Base-by-base conservation (phyloP, 495 filamentous ascomycete species). In the Wilcoxina mikolae region DNA sequence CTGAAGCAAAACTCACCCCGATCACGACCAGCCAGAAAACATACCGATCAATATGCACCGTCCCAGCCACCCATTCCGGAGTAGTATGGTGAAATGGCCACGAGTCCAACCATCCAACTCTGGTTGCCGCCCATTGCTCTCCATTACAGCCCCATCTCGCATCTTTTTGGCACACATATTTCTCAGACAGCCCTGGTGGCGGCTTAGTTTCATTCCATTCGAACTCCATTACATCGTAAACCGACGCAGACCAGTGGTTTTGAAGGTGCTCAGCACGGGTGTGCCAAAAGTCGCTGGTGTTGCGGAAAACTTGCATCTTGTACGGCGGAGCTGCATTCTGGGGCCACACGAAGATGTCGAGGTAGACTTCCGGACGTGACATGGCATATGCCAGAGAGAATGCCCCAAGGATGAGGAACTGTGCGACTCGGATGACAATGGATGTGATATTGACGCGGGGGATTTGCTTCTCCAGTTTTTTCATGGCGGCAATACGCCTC, bases 271-370 rank as follows among this genome's bases (percentile, higher is more conserved):
- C 45, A 4, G 23, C 22, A 12, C 33, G 49, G 12, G 31, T 38
- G 27, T 29, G 10, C 33, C 51, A 25, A 10, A 7, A 33, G 11
- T 15, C 17, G 22, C 35, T 23, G 33, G 29, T 44, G 39, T 54
- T 45, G 7, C 51, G 51, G n/a, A 24, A 45, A 25, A 54, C 18
- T 5, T 15, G 20, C 45, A 54, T 22, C 20, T 43, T 17, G 24
- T 15, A 54, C 11, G 51, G 51, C 27, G 41, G 35, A 12, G 1
- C 5, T 15, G 51, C 29, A 17, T 29, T 45, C 28, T 3, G 18
- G 1, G 24, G 38, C 51, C 51, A 54, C 11, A 54, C 39, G 39
- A 54, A 54, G 22, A 45, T 45, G n/a, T 54, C 51, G 41, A 44
- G 39, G 24, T 25, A 54, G 23, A 54, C 39, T 25, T 20, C 5